Conservation (phyloP, 148 eudicot species). For the Silene latifolia region DNA sequence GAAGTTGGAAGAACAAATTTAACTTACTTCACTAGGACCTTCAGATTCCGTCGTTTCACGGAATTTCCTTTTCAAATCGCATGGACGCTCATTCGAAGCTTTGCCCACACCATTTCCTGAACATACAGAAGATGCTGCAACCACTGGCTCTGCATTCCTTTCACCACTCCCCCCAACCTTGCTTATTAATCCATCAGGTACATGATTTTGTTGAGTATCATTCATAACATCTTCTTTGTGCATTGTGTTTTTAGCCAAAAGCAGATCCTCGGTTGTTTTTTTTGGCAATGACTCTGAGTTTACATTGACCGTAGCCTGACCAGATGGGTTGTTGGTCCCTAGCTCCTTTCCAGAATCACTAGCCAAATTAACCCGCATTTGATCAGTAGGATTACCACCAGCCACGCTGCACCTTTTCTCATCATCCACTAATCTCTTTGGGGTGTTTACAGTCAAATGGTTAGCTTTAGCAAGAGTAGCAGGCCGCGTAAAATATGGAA, state of each 20-base stretch:
- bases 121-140: constrained; percentile 74
- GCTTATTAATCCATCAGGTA: constrained; percentile 20
- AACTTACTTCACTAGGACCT: constrained; percentile 72
- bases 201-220: constrained; percentile 19
- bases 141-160: constrained; percentile 43
- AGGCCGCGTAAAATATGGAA: constrained; percentile 64
- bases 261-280: constrained; percentile 32
- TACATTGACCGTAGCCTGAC: constrained; percentile 21
- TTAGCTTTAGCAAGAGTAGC: constrained; percentile 43
- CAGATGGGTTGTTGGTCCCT: constrained; percentile 25
- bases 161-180: constrained; percentile 37
- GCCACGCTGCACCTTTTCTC: constrained; percentile 28
- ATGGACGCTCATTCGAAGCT: constrained; percentile 54
- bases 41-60: constrained; percentile 76
- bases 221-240: constrained; percentile 10
- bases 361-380: constrained; percentile 27
- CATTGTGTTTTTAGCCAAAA: constrained; percentile 16
- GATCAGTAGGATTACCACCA: constrained; percentile 26
- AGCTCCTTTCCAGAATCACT: constrained; percentile 34
- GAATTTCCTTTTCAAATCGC: constrained; percentile 56
- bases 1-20: neutral
- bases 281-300: constrained; percentile 24
- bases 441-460: constrained; percentile 25
- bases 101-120: constrained; percentile 81
- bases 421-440: constrained; percentile 29